Evolutionary conservation across 2,329 filamentous ascomycete genomes (phyloP).

Genomic region (Elsinoe fawcettii): DNA sequence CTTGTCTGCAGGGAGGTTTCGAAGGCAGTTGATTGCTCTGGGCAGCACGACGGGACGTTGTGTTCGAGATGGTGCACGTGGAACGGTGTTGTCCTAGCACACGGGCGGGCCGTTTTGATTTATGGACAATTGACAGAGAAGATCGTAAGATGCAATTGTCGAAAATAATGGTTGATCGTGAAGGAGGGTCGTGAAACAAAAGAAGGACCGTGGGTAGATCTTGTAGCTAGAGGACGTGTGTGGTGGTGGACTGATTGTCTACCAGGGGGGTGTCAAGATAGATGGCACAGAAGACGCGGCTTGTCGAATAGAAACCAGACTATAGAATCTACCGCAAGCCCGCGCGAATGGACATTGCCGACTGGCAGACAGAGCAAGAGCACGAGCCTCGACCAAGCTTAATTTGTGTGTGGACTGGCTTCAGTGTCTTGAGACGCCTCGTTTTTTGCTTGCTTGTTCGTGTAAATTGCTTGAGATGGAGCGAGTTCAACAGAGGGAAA

Average conservation of each 20-base stretch:
- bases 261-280: not conserved
- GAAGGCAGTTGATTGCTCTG: slow-evolving; percentile 8
- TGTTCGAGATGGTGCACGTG: slow-evolving; percentile 8
- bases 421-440: not conserved
- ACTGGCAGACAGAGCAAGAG: not conserved
- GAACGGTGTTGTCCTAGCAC: not conserved
- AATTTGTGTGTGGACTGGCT: not conserved
- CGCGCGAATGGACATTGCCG: not conserved
- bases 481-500: not conserved
- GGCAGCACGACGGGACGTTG: slow-evolving; percentile 10
- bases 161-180: not conserved
- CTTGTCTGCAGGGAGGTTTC: not conserved
- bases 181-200: not conserved
- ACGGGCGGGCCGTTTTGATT: not conserved
- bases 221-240: not conserved
- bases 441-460: not conserved
- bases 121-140: slow-evolving; percentile 1
- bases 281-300: slow-evolving; percentile 1
- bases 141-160: not conserved
- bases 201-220: not conserved
- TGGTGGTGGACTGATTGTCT: too few relatives aligned
- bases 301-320: slow-evolving; percentile 2
- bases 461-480: not conserved
- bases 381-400: not conserved
- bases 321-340: slow-evolving; percentile 1